Evolutionary conservation across 2,329 filamentous ascomycete genomes (phyloP).

Genomic region (Microdochium trichocladiopsis): DNA sequence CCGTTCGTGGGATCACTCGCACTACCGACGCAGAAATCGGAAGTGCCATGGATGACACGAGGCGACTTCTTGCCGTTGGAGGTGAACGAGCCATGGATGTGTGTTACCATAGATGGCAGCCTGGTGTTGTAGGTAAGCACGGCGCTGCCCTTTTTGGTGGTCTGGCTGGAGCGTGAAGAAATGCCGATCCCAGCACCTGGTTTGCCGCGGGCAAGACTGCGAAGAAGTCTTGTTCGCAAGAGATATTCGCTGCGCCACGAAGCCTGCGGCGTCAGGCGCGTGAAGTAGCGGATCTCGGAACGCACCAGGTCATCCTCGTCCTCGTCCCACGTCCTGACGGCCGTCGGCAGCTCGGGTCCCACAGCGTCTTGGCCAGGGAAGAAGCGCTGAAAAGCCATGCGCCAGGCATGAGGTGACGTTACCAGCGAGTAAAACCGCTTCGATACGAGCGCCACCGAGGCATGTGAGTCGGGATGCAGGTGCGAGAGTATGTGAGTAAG

Average conservation of each 20-base stretch:
- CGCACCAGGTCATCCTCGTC: constrained; percentile 48
- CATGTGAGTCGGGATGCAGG: constrained; percentile 76
- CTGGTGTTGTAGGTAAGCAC: constrained; percentile 83
- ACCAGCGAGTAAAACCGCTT: constrained; percentile 81
- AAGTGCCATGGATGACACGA: constrained; percentile 74
- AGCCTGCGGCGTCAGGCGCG: constrained; percentile 73
- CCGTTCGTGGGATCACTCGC: constrained; percentile 71
- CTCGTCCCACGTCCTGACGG: constrained; percentile 31
- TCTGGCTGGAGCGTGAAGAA: constrained; percentile 38
- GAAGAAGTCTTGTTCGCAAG: constrained; percentile 73
- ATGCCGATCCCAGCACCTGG: constrained; percentile 55
- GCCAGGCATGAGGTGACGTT: constrained; percentile 89
- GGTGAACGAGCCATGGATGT: constrained; percentile 70
- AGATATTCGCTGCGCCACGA: constrained; percentile 97
- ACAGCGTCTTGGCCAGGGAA: constrained; percentile 68
- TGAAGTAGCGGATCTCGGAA: constrained; percentile 72
- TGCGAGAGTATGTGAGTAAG: constrained; percentile 88
- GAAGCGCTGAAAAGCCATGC: constrained; percentile 83
- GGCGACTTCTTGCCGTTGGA: constrained; percentile 65
- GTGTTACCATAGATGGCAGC: constrained; percentile 70
- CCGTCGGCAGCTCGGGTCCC: constrained; percentile 23
- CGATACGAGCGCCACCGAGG: constrained; percentile 77
- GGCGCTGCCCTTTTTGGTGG: constrained; percentile 61
- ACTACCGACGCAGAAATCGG: constrained; percentile 71
- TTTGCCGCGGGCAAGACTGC: constrained; percentile 76